Base-by-base conservation (phyloP, 202 grass and related monocot species). In the Setaria italica region DNA sequence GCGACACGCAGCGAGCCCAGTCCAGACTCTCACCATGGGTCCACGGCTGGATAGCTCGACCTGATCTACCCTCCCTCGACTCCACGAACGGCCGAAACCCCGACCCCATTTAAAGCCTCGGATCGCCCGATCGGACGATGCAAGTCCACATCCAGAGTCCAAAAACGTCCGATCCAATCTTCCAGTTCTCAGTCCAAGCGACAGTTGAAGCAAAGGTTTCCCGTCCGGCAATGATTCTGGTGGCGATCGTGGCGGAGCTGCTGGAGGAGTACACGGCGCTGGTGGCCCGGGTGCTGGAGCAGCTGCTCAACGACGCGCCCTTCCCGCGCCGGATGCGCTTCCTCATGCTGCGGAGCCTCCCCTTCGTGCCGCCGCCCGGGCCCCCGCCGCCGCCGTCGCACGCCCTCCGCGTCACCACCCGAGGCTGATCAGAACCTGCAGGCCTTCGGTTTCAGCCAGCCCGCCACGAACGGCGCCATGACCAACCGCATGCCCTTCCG, bases 311-410 rank as follows among this genome's bases (percentile, higher is more conserved):
- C 89, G 90, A 85, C 54, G 92, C 85, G 66, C 92, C 92, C 62
- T 86, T 97, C 82, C 92, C 84, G 20, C 80, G 94, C 49, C 87
- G 86, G 57, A 89, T 94, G 94, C 89, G 94, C 67, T 92, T 92
- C 72, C 87, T 94, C 87, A 97, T 97, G 90, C 87, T 94, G 65
- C 94, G 88, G 58, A 97, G 90, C 84, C 88, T 97, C 77, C 94
- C 94, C 49, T 97, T 94, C 84, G 85, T 83, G 2, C 47, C 80
- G 13, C 87, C 91, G 51, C 94, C 87, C 4, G 87, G 13, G 43
- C 91, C 79, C 9, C 76, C 86, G 7, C 89, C 89, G 0, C 87
- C 87, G 67, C 90, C 95, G 77, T 25, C 78, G 9, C 87, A 92
- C 82, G 92, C 88, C 7, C 85, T 91, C 78, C 92, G 51, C n/a